Percentiles rank a stretch among this genome's conserved stretches.
phyloP scores from a whole-genome alignment of 192 early-diverging fungal genomes.

The Chytriomyces confervae region DNA sequence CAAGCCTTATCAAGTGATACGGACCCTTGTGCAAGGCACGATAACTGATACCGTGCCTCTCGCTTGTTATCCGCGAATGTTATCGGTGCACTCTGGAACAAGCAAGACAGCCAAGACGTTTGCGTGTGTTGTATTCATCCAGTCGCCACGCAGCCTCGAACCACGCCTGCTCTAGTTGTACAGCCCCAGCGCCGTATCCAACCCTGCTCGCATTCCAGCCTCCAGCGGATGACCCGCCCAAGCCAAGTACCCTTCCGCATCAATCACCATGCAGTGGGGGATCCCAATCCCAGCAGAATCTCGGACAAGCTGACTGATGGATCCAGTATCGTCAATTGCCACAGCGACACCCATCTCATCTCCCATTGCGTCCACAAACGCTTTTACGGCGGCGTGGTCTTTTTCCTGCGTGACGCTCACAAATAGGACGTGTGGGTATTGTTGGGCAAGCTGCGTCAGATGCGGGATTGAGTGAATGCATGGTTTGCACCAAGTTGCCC shows the following conservation, averaged over 20 bases:
- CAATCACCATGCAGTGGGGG: slow-evolving; percentile 55
- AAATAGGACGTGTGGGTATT: slow-evolving; percentile 46
- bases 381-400: slow-evolving; percentile 55
- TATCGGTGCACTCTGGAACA: too few species aligned
- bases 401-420: slow-evolving; percentile 59
- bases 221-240: slow-evolving; percentile 59
- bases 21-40: too few species aligned
- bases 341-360: slow-evolving; percentile 57
- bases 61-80: too few species aligned
- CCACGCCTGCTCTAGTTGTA: too few species aligned
- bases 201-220: slow-evolving; percentile 36
- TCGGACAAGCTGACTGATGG: slow-evolving; percentile 39
- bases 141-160: too few species aligned
- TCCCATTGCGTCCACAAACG: slow-evolving; percentile 47
- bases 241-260: slow-evolving; percentile 50
- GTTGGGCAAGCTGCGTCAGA: slow-evolving; percentile 44
- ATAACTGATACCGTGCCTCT: too few species aligned
- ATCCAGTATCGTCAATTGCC: slow-evolving; percentile 50
- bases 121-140: too few species aligned
- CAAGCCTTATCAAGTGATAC: too few species aligned
- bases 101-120: too few species aligned
- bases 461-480: slow-evolving; percentile 36
- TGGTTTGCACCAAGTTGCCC: slow-evolving; percentile 22
- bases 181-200: not conserved
- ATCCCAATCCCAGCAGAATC: slow-evolving; percentile 58